phyloP scores from a whole-genome alignment of 2,329 filamentous ascomycete species.

The Xylaria sp. region DNA sequence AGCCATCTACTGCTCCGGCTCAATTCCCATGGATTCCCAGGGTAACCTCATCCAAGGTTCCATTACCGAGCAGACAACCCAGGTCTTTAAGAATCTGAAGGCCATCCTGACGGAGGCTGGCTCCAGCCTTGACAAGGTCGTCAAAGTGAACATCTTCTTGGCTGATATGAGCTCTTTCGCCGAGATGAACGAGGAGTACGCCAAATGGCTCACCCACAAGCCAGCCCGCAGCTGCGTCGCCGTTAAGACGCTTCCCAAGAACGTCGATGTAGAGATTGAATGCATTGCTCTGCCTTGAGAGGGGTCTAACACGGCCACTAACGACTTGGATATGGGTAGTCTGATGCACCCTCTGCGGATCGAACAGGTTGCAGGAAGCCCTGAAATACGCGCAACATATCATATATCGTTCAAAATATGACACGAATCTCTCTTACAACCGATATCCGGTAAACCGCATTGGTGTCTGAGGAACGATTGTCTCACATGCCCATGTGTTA shows the following conservation, averaged over 20 bases:
- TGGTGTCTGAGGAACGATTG: background rate
- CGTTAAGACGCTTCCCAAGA: slow-evolving; percentile 88
- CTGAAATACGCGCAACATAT: background rate
- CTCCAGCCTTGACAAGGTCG: slow-evolving; percentile 79
- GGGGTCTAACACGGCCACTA: background rate
- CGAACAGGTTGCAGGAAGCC: background rate
- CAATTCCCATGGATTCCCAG: slow-evolving; percentile 74
- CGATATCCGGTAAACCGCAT: background rate
- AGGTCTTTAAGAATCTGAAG: slow-evolving; percentile 80
- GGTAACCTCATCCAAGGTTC: slow-evolving; percentile 67
- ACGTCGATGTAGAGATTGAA: slow-evolving; percentile 90
- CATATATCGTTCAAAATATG: background rate
- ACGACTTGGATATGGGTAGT: background rate
- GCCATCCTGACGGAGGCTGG: slow-evolving; percentile 86
- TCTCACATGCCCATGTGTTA: background rate
- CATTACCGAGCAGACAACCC: slow-evolving; percentile 71
- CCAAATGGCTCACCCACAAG: slow-evolving; percentile 84
- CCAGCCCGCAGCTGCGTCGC: slow-evolving; percentile 91
- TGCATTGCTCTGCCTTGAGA: slow-evolving; percentile 75
- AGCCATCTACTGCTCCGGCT: slow-evolving; percentile 75
- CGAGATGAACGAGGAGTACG: slow-evolving; percentile 87
- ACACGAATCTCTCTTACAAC: background rate
- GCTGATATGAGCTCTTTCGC: slow-evolving; percentile 91
- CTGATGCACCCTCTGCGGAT: background rate
- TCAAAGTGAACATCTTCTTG: slow-evolving; percentile 94